These are phyloP conservation scores for Corrigiola litoralis DNA, from an alignment of 179 eudicot genomes.

Conservation along the genomic window DNA sequence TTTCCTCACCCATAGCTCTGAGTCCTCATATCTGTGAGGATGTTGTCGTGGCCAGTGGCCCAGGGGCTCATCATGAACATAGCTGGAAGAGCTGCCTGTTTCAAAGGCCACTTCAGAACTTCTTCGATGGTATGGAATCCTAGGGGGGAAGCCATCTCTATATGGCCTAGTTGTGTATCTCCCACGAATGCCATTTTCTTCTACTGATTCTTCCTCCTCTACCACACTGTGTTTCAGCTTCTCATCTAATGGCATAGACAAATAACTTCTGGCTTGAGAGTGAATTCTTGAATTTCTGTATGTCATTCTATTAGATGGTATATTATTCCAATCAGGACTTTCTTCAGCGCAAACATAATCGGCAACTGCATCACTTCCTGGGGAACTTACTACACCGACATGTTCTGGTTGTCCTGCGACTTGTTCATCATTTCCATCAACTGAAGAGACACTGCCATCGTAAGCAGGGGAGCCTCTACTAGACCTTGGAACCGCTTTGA, in stretches of 20 bases:
- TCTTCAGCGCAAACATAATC: constrained; percentile 9
- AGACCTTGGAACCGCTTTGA: constrained; percentile 23
- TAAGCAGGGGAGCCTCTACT: constrained; percentile 38
- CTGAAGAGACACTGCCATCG: constrained; percentile 75
- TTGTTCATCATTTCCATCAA: constrained; percentile 55
- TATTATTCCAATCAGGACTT: constrained; percentile 16
- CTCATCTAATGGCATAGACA: constrained; percentile 21
- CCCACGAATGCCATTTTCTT: constrained; percentile 18
- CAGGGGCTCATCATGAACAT: constrained; percentile 29
- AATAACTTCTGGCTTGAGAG: constrained; percentile 16
- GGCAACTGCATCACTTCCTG: constrained; percentile 6
- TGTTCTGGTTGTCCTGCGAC: constrained; percentile 3
- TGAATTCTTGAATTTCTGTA: constrained; percentile 24
- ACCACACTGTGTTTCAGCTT: constrained; percentile 29
- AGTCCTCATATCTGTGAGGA: constrained; percentile 23
- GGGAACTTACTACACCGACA: background rate
- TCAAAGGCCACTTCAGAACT: constrained; percentile 30
- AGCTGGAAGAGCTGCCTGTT: constrained; percentile 39
- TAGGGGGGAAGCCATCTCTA: constrained; percentile 27
- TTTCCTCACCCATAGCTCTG: constrained; percentile 37
- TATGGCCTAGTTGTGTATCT: constrained; percentile 20
- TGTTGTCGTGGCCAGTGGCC: constrained; percentile 16
- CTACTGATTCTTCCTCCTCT: constrained; percentile 22
- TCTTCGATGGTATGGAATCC: constrained; percentile 31
- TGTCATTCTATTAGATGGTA: background rate